phyloP scores from a whole-genome alignment of 2,329 filamentous ascomycete species.

The Zymoseptoria brevis region DNA sequence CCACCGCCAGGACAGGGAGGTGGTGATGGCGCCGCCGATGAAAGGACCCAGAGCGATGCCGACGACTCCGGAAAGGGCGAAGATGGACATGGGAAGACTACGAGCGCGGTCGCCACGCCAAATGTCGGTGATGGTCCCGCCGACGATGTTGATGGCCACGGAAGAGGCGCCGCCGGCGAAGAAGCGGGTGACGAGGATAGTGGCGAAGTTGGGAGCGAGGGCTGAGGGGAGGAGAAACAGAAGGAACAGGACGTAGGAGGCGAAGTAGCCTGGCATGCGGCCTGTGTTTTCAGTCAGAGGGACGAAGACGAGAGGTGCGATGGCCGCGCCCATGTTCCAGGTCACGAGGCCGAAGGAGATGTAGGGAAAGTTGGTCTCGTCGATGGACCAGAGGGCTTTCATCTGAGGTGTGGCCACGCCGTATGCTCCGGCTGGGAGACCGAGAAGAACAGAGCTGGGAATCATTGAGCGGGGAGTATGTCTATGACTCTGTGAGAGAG shows the following conservation, averaged over 20 bases:
- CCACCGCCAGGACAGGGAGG: conserved; percentile 22
- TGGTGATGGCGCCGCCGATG: conserved; percentile 25
- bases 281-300: conserved; percentile 27
- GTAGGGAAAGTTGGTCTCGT: conserved; percentile 23
- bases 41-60: conserved; percentile 30
- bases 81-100: conserved; percentile 28
- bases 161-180: conserved; percentile 27
- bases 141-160: conserved; percentile 24
- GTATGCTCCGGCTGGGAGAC: conserved; percentile 24
- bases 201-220: conserved; percentile 56
- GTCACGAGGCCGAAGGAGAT: conserved; percentile 24
- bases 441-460: conserved; percentile 23
- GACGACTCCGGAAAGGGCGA: conserved; percentile 22
- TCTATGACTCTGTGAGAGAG: neutral
- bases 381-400: conserved; percentile 16
- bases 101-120: conserved; percentile 25
- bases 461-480: conserved; percentile 9
- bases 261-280: conserved; percentile 23
- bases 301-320: conserved; percentile 25
- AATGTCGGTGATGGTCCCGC: conserved; percentile 26
- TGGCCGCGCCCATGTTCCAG: conserved; percentile 29
- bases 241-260: conserved; percentile 24
- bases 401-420: conserved; percentile 22
- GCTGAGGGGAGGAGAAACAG: conserved; percentile 26
- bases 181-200: conserved; percentile 38